These are phyloP conservation scores for Avena atlantica DNA, from an alignment of 176 grass and related monocot species.

Conservation along the genomic window DNA sequence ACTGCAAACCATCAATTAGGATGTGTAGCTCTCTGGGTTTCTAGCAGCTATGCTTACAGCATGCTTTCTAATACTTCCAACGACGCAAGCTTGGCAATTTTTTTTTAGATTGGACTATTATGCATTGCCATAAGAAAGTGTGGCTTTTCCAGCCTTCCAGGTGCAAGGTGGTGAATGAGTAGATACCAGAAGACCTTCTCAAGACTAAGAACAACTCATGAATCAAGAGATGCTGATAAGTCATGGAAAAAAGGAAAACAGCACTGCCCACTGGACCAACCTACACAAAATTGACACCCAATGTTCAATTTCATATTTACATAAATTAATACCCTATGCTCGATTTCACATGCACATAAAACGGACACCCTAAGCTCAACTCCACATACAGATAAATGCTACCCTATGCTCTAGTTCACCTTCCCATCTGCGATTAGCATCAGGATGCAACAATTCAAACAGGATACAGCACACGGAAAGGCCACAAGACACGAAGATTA, in stretches of 20 bases:
- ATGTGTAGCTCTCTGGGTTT: background rate
- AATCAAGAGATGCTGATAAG: background rate
- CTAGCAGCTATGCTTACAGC: constrained; percentile 13
- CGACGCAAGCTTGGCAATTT: background rate
- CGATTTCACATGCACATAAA: too few relatives aligned
- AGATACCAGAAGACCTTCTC: background rate
- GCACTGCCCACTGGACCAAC: too few relatives aligned
- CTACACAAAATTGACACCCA: background rate
- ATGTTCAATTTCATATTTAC: background rate
- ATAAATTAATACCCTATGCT: too few relatives aligned
- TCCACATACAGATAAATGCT: background rate
- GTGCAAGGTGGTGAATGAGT: background rate
- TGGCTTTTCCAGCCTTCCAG: background rate
- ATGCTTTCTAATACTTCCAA: background rate
- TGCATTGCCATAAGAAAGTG: background rate
- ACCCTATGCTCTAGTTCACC: background rate
- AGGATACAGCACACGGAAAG: background rate
- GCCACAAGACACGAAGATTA: background rate
- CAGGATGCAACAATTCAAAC: constrained; percentile 13
- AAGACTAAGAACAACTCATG: background rate
- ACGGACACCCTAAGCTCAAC: background rate
- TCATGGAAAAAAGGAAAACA: too few relatives aligned
- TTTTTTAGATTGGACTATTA: background rate
- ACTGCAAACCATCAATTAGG: background rate
- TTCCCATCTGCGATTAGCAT: background rate